A percentile compares a stretch with the other conserved stretches of the same genome.
Conservation (phyloP, 2,329 filamentous ascomycete species). For the Ceratocystis eucalypticola region DNA sequence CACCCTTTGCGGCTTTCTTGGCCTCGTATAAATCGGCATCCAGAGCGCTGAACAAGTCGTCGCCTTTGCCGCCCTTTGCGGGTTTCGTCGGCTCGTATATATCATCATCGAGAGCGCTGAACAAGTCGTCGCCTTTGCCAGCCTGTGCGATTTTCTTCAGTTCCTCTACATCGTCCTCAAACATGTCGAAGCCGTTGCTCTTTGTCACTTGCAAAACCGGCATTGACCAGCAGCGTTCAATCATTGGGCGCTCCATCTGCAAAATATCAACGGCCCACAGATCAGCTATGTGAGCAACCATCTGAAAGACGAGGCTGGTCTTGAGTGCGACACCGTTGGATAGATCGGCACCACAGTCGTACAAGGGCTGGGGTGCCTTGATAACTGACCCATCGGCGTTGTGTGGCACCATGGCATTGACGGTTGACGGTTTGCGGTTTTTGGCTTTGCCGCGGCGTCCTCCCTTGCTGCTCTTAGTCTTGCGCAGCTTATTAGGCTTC, state of each 20-base stretch:
- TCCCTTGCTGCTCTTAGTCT: neutral
- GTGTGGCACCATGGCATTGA: neutral
- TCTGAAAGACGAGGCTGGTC: constrained; percentile 24
- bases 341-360: constrained; percentile 18
- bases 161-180: neutral
- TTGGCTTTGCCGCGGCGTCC: neutral
- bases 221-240: constrained; percentile 13
- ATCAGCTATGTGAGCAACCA: constrained; percentile 23
- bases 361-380: neutral
- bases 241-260: constrained; percentile 19
- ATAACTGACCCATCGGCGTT: neutral
- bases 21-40: neutral
- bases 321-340: constrained; percentile 22
- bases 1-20: too few species aligned
- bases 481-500: neutral
- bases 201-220: neutral
- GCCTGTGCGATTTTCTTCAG: too few species aligned
- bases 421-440: neutral
- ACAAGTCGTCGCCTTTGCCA: neutral
- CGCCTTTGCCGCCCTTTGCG: too few species aligned
- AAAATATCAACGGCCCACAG: constrained; percentile 23
- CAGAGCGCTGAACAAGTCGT: neutral
- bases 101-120: neutral
- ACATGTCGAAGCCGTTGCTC: neutral
- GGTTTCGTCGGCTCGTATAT: too few species aligned